Evolutionary conservation across 2,329 filamentous ascomycete species (phyloP).

Genomic region (Geosmithia putterillii): DNA sequence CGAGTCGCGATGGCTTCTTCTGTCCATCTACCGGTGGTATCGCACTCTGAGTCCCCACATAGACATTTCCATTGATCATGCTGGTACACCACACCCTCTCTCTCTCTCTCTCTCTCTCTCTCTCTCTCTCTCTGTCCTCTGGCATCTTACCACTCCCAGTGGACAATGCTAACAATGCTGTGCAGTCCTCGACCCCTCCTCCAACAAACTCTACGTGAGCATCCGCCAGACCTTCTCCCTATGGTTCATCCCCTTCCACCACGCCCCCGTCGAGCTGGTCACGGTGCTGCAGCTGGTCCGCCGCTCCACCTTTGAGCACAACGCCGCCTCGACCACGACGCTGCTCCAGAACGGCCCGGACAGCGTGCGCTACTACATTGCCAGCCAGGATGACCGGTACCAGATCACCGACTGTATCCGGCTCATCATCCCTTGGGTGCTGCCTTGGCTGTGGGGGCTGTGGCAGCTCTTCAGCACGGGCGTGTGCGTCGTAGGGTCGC

Average conservation of each 20-base stretch:
- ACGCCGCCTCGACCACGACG: constrained; percentile 4
- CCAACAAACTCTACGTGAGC: constrained; percentile 58
- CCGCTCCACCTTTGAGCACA: constrained; percentile 17
- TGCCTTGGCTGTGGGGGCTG: constrained; percentile 35
- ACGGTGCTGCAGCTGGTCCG: constrained; percentile 52
- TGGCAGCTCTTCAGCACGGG: constrained; percentile 55
- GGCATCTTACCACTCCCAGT: background rate
- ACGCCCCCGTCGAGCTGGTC: constrained; percentile 53
- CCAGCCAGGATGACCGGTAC: constrained; percentile 70
- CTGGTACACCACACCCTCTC: too few relatives aligned
- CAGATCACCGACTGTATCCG: constrained; percentile 64
- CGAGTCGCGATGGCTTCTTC: constrained; percentile 55
- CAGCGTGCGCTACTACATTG: constrained; percentile 51
- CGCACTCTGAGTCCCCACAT: constrained; percentile 70
- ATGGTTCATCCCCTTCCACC: constrained; percentile 67
- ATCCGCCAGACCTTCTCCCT: constrained; percentile 66
- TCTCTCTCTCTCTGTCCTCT: background rate
- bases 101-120: too few relatives aligned
- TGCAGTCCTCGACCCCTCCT: constrained; percentile 54
- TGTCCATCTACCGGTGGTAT: constrained; percentile 70
- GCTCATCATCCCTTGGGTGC: constrained; percentile 53
- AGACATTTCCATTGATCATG: constrained; percentile 50
- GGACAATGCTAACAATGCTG: background rate
- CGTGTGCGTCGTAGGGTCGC: constrained; percentile 48
- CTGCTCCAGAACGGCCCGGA: constrained; percentile 8